Percentiles rank a stretch among this genome's conserved stretches.
These are phyloP conservation scores for Termitomyces sp. DNA, from an alignment of 768 basidiomycete species.

Conservation along the genomic window DNA sequence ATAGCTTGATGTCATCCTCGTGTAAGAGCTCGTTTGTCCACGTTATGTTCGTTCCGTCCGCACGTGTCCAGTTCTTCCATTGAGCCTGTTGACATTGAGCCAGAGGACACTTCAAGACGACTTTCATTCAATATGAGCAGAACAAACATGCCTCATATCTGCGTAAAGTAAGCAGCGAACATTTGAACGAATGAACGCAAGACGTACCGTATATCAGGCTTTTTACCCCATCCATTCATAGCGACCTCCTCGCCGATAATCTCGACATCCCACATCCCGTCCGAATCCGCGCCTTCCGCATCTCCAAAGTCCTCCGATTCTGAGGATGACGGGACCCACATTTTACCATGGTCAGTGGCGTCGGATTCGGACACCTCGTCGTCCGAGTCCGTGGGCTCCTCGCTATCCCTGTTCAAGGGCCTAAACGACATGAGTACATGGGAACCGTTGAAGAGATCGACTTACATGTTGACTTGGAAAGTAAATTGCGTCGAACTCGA, in stretches of 20 bases:
- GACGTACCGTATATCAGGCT: slow-evolving; percentile 21
- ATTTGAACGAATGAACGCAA: background rate
- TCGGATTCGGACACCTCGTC: background rate
- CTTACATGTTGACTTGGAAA: background rate
- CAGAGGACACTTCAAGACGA: background rate
- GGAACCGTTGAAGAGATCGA: background rate
- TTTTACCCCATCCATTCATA: slow-evolving; percentile 17
- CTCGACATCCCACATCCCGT: slow-evolving; percentile 24
- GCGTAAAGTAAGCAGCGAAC: background rate
- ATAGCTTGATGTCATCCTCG: slow-evolving; percentile 17
- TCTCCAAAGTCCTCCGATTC: slow-evolving; percentile 22
- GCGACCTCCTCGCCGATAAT: slow-evolving; percentile 37
- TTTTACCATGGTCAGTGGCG: background rate
- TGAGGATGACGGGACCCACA: slow-evolving; percentile 17
- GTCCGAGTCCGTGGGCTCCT: background rate
- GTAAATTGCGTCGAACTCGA: background rate
- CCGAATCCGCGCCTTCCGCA: slow-evolving; percentile 20
- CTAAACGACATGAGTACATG: background rate
- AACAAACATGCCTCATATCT: slow-evolving; percentile 9
- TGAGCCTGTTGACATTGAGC: slow-evolving; percentile 35
- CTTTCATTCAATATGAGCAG: background rate
- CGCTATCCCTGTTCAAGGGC: background rate
- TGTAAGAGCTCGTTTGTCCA: slow-evolving; percentile 32
- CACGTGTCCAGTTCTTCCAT: slow-evolving; percentile 47
- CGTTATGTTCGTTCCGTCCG: slow-evolving; percentile 49